Base-by-base conservation (phyloP, 441 rosid species). In the Populus hybrid region DNA sequence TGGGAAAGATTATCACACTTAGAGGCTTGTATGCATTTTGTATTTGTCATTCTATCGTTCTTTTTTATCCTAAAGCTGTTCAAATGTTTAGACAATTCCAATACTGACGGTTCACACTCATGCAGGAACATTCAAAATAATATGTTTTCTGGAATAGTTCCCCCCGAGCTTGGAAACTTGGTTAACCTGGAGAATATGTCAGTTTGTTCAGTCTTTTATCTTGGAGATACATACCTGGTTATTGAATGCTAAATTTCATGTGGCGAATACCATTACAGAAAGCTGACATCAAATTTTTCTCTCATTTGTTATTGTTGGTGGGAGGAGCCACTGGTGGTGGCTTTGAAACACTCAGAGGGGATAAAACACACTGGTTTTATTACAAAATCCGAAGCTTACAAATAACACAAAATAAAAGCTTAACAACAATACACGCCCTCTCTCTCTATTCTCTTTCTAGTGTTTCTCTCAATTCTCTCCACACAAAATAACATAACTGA, bases 81-180 rank as follows among this genome's bases (percentile, higher is more conserved):
- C 7, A 4, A 46, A 70, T 64, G 8, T 21, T 67, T 28, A 24
- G 5, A 7, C 18, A 21, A 34, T 67, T 1, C 7, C 30, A 30
- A 72, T 66, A 30, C n/a, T 72, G n/a, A 6, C 7, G 24, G 24
- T 16, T 8, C 24, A 6, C 24, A 3, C 35, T 66, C n/a, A 34
- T 40, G 36, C 82, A 88, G 89, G 82, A 73, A 69, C 80, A 26
- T 84, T n/a, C 84, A 88, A 65, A 83, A 70, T 38, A 88, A 86
- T 82, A 42, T 77, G 64, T 88, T 88, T 79, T 75, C 76, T 71
- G 88, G 89, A 71, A 63, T 53, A 19, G 36, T 88, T 81, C 89
- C 91, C 57, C 73, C 76, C 67, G 82, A 84, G 67, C 84, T 88
- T 4, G 87, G 88, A 67, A 84, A 78, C 26, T 63, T 86, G 78